Conservation (phyloP, 805 yeast species). For the Ogataea angusta region DNA sequence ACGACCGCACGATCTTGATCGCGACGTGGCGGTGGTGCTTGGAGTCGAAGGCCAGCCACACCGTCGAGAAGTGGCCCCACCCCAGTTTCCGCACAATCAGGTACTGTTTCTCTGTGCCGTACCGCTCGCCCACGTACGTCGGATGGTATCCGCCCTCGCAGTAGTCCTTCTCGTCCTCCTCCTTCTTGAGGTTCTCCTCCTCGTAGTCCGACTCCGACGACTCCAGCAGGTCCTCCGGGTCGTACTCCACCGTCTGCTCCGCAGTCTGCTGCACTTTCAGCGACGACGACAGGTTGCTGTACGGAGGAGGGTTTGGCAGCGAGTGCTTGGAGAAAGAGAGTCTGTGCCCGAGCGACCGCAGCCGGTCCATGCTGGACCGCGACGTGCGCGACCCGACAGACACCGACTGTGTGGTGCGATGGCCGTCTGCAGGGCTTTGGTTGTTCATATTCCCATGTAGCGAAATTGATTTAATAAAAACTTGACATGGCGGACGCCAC, state of each 20-base stretch:
- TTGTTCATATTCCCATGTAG: constrained; percentile 4
- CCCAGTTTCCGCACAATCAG: constrained; percentile 55
- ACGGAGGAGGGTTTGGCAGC: constrained; percentile 13
- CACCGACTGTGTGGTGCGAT: constrained; percentile 1
- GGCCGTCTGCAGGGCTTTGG: constrained; percentile 5
- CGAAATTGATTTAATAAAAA: not conserved
- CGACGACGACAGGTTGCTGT: constrained; percentile 24
- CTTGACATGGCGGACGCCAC: not conserved
- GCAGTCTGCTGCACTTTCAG: constrained; percentile 13
- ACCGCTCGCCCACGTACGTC: constrained; percentile 51
- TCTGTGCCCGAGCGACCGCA: constrained; percentile 25
- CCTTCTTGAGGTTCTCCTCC: constrained; percentile 33
- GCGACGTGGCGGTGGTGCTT: constrained; percentile 48
- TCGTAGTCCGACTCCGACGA: constrained; percentile 25
- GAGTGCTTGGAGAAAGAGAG: constrained; percentile 29
- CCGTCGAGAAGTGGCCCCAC: constrained; percentile 72
- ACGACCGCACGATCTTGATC: constrained; percentile 57
- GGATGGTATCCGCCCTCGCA: constrained; percentile 65
- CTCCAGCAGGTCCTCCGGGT: constrained; percentile 27
- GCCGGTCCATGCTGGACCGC: constrained; percentile 14
- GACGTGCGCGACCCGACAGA: constrained; percentile 9
- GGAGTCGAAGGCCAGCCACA: constrained; percentile 56
- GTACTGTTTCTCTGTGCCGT: constrained; percentile 45
- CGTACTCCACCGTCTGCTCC: constrained; percentile 5
- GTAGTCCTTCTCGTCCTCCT: constrained; percentile 53